Base-by-base conservation (phyloP, 2,329 filamentous ascomycete species). In the Stagonosporopsis chrysanthemi region DNA sequence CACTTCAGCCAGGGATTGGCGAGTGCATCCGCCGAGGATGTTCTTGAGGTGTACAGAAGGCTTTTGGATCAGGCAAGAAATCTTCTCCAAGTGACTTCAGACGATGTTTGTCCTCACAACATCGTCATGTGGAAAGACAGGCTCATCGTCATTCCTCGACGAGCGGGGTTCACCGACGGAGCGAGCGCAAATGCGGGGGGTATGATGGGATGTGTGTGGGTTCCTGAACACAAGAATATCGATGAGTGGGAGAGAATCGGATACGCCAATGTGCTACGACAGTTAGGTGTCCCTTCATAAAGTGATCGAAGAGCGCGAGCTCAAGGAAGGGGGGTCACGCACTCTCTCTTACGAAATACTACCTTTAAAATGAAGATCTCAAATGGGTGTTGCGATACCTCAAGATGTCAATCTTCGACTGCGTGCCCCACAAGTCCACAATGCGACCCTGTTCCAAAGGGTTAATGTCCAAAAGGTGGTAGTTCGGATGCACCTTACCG, bases 111-210 rank as follows among this genome's bases (percentile, higher is more conserved):
- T 50, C 76, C 80, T 4, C 82, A 84, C 61, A 83, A 83, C 56
- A 69, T 83, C 12, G 63, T 82, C 2, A 65, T 83, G 41, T 77
- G 77, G 55, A 69, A 72, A 26, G 71, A 76, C 23, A 79, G 78
- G 72, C 76, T 84, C 22, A 63, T 83, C n/a, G 77, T 83, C 2
- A 75, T 83, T 23, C 82, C 82, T 3, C 71, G 82, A 23, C 70
- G 74, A 14, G 65, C 56, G 4, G 76, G 70, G 0, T 73, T 68
- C 0, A 69, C 76, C 15, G 64, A 74, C 9, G 77, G 74, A 0
- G 70, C 76, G 1, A 79, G 75, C 38, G 78, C 78, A 1, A 83
- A 83, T 61, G 74, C 80, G 0, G 73, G 75, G 0, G 81, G 79
- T 1, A 83, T 83, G 81, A 49, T 83, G 46, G 82, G 82, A 0